These are phyloP conservation scores for Anisodus tanguticus DNA, from an alignment of 257 asterid species.

Conservation along the genomic window DNA sequence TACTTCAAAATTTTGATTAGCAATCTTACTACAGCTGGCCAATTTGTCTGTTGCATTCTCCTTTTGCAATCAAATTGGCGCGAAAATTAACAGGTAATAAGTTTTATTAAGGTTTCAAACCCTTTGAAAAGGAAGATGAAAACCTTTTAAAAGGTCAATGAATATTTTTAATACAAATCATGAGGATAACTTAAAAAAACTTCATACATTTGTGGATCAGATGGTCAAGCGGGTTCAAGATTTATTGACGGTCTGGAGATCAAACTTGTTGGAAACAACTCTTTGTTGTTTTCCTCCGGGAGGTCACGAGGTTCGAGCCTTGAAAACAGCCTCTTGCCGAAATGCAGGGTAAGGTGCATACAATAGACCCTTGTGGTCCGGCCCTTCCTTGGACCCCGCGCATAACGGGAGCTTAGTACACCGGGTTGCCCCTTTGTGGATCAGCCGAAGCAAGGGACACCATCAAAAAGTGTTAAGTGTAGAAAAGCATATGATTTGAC, in stretches of 20 bases:
- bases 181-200: not conserved
- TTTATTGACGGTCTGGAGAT: too few species aligned
- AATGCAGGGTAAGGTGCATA: too few species aligned
- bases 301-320: too few species aligned
- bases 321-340: too few species aligned
- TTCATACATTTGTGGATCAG: not conserved
- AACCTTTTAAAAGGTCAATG: not conserved
- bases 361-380: too few species aligned
- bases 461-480: not conserved
- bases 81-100: not conserved
- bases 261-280: too few species aligned
- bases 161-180: not conserved
- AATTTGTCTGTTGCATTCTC: not conserved
- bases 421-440: not conserved
- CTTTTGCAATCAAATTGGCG: not conserved
- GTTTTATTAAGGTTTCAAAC: not conserved
- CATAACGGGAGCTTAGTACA: too few species aligned
- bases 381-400: too few species aligned
- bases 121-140: not conserved
- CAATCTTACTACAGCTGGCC: not conserved
- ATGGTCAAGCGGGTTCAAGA: too few species aligned
- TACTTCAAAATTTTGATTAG: not conserved
- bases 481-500: not conserved
- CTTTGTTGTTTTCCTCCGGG: too few species aligned
- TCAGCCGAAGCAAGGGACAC: not conserved